phyloP scores from a whole-genome alignment of 2,329 filamentous ascomycete genomes.

The Arthrobotrys entomopaga region DNA sequence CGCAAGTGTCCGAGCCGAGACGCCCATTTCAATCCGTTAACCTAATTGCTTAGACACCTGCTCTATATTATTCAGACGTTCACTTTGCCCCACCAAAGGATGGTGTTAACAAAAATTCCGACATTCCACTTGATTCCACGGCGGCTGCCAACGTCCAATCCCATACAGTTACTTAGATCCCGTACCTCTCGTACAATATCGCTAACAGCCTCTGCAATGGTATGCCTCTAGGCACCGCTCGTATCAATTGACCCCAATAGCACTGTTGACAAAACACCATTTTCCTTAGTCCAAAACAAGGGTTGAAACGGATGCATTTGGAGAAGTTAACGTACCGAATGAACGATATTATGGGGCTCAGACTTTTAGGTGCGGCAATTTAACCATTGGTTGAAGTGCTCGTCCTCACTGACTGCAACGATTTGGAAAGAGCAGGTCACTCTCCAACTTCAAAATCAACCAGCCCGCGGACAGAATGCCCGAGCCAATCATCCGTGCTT shows the following conservation, averaged over 20 bases:
- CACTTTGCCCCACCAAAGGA: too few relatives aligned
- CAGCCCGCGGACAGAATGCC: conserved; percentile 99
- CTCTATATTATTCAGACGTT: too few relatives aligned
- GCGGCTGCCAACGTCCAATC: conserved; percentile 4
- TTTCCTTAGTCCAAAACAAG: conserved; percentile 67
- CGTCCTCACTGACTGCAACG: not conserved
- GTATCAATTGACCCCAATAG: not conserved
- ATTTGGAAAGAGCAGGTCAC: conserved; percentile 67
- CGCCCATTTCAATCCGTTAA: not conserved
- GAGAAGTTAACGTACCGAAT: conserved; percentile 87
- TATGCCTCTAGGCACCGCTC: conserved; percentile 4
- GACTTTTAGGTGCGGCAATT: conserved; percentile 75
- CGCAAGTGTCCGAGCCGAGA: not conserved
- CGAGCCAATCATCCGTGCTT: conserved; percentile 86
- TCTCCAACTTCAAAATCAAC: conserved; percentile 99
- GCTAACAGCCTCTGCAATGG: conserved; percentile 24
- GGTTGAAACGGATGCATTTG: conserved; percentile 96
- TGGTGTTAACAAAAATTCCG: conserved; percentile 18
- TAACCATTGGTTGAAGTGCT: not conserved
- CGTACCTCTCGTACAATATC: conserved; percentile 22
- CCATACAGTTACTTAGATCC: not conserved
- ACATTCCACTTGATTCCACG: conserved; percentile 9
- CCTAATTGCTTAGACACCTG: too few relatives aligned
- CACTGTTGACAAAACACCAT: not conserved
- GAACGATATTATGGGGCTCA: conserved; percentile 99